phyloP scores from a whole-genome alignment of 2,329 filamentous ascomycete genomes.

The Fusarium musae region DNA sequence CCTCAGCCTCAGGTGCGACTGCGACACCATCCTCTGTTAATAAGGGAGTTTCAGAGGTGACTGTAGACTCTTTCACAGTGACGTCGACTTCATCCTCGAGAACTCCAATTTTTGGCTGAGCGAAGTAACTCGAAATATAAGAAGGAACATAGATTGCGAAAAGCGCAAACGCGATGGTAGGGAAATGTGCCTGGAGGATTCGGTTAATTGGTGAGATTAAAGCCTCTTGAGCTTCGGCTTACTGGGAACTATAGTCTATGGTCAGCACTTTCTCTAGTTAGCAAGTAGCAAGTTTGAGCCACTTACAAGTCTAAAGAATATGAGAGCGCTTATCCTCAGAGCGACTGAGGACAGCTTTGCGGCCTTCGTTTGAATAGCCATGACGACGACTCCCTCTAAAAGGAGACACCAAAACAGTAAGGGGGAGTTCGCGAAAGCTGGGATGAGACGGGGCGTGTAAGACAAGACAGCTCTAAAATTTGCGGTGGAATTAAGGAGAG shows the following conservation, averaged over 20 bases:
- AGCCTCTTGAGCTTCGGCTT: constrained; percentile 27
- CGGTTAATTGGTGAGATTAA: constrained; percentile 28
- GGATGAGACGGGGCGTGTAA: constrained; percentile 8
- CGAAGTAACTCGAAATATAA: constrained; percentile 68
- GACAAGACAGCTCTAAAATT: background rate
- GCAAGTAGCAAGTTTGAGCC: background rate
- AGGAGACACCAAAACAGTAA: constrained; percentile 17
- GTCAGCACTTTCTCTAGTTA: constrained; percentile 20
- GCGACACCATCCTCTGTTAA: constrained; percentile 48
- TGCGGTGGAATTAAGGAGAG: constrained; percentile 33
- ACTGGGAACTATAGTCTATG: constrained; percentile 50
- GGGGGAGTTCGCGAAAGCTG: constrained; percentile 8
- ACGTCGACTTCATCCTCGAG: constrained; percentile 71
- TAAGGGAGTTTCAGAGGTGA: constrained; percentile 42
- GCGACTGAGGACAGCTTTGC: constrained; percentile 51
- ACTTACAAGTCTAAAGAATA: constrained; percentile 54
- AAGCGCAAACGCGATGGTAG: constrained; percentile 68
- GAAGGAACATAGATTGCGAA: constrained; percentile 74
- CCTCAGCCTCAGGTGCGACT: constrained; percentile 46
- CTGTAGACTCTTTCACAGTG: constrained; percentile 59
- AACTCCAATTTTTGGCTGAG: constrained; percentile 66
- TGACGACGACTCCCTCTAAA: constrained; percentile 30
- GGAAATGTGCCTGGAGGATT: constrained; percentile 50
- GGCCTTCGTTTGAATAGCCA: constrained; percentile 47
- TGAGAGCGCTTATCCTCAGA: constrained; percentile 51